These are phyloP conservation scores for Phlyctochytrium arcticum DNA, from an alignment of 192 early-diverging fungal species.

Conservation along the genomic window DNA sequence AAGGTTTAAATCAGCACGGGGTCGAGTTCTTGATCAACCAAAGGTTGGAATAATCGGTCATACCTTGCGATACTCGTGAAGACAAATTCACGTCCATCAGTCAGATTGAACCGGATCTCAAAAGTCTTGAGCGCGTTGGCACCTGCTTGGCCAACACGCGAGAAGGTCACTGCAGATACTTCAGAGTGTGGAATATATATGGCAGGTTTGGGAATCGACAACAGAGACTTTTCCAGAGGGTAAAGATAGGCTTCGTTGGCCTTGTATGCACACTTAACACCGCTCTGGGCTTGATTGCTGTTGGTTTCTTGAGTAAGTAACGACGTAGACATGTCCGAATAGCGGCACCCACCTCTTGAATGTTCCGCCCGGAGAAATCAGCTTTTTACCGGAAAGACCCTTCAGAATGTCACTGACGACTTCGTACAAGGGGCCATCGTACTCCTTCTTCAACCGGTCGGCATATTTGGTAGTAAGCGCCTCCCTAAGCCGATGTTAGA, in stretches of 20 bases:
- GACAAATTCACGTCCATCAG: conserved; percentile 68
- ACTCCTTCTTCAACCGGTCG: conserved; percentile 71
- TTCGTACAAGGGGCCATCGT: conserved; percentile 83
- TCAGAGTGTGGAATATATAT: conserved; percentile 82
- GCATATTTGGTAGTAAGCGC: conserved; percentile 64
- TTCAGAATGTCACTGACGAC: conserved; percentile 84
- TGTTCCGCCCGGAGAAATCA: conserved; percentile 60
- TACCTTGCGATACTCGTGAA: conserved; percentile 82
- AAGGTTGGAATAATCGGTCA: neutral
- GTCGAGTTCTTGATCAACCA: neutral
- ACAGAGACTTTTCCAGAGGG: conserved; percentile 87
- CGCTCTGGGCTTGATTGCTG: conserved; percentile 71
- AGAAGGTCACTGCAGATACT: conserved; percentile 82
- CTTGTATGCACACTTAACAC: conserved; percentile 93
- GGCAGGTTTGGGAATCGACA: conserved; percentile 94
- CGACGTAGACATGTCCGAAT: neutral
- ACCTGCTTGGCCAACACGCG: conserved; percentile 58
- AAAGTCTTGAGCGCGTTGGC: conserved; percentile 67
- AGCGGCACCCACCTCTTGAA: conserved; percentile 25
- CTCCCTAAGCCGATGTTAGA: too few relatives aligned
- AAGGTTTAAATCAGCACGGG: conserved; percentile 11
- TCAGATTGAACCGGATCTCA: conserved; percentile 91
- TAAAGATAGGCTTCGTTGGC: conserved; percentile 94
- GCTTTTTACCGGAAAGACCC: conserved; percentile 72
- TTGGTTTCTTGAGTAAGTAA: too few relatives aligned